Evolutionary conservation across 331 rosid genomes (phyloP), one percentile per base, ranked within the genome.

Genomic region (Acacia pycnantha): DNA sequence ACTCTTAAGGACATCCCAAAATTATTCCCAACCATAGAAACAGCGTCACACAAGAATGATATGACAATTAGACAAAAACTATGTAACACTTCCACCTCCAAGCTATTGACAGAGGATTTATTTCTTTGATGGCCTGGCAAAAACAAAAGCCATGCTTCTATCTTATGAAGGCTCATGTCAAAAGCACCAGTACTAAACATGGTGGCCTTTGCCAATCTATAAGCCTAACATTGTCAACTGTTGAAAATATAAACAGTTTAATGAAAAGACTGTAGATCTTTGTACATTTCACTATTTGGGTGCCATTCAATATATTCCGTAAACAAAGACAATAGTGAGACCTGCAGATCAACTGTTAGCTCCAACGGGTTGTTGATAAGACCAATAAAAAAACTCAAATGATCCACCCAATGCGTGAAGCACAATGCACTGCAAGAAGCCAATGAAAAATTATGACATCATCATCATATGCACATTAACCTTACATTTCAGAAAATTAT

Each of bases 181-280:
- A 95, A 92, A 77, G 97, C 94, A 67, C 99, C 29, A 64, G 99
- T 93, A 86, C 98, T 93, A 76, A 88, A 87, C 91, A 95, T 88
- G 70, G 97, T 92, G 41, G 94, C 97, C 88, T 81, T 85, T 58
- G 94, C 91, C 80, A 95, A 83, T 84, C 80, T 75, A 80, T 90
- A 89, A 12, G 98, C 94, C 74, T 87, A 64, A 91, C 56, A 74
- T 61, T 87, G 29, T 51, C 79, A 73, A 77, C 59, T 18, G 90
- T 85, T 74, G 99, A 93, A 79, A 84, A 92, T 75, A 95, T 83
- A 53, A 91, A 85, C 83, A 95, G 85, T 83, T 85, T 86, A 81
- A 93, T 85, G 80, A 92, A 89, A 62, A 27, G 89, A 71, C 77
- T 93, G 91, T 26, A 95, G 89, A 86, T 95, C 90, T 88, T 86